phyloP scores from a whole-genome alignment of 176 grass and related monocot species.

The Stipa capillata region DNA sequence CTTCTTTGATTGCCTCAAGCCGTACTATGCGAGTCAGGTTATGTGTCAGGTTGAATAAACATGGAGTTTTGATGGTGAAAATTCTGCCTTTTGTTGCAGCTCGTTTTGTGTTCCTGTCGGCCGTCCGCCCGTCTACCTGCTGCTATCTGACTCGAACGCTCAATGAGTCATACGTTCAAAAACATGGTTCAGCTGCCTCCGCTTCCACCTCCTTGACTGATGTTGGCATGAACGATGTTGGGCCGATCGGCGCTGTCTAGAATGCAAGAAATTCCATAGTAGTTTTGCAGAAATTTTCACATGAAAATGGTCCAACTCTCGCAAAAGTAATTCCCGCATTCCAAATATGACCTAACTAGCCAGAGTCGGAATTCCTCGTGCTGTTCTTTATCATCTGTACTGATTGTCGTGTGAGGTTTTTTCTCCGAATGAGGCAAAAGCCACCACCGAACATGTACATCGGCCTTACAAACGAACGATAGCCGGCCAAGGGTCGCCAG shows the following conservation, averaged over 20 bases:
- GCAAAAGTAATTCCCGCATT: no score
- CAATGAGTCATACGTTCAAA: not conserved
- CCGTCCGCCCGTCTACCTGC: not conserved
- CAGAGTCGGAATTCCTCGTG: not conserved
- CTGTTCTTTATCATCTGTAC: not conserved
- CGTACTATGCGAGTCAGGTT: slow-evolving; percentile 22
- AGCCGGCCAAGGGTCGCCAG: no score
- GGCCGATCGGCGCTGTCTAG: no score
- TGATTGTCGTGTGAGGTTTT: not conserved
- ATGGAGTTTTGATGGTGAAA: not conserved
- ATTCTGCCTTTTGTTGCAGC: not conserved
- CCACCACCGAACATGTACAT: no score
- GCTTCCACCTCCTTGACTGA: not conserved
- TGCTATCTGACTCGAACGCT: not conserved
- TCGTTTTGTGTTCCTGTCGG: not conserved
- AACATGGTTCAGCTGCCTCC: no score
- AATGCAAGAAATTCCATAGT: no score
- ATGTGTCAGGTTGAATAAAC: not conserved
- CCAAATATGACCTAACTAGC: no score
- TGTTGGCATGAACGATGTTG: not conserved
- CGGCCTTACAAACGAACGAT: no score
- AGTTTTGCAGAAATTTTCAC: no score
- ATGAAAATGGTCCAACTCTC: no score
- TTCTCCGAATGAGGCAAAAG: no score
- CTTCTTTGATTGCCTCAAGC: slow-evolving; percentile 56